Base-by-base conservation (phyloP, 495 filamentous ascomycete species). In the Xylaria scruposa region DNA sequence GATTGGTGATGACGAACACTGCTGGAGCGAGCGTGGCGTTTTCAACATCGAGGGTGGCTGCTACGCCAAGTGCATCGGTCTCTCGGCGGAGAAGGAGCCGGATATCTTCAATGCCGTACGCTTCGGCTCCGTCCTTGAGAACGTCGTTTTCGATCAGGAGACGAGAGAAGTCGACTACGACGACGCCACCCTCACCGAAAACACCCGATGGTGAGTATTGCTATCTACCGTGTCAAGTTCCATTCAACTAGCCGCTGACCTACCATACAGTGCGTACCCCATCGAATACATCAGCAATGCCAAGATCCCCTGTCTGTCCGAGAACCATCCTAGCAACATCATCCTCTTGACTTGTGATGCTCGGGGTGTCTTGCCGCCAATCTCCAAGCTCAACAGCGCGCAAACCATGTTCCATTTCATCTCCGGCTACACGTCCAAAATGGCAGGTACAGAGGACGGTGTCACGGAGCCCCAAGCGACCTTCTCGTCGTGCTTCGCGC, bases 371-470 rank as follows among this genome's bases (percentile, higher is more conserved):
- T 91, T 99, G 40, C 96, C 96, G 53, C 97, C 97, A 51, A 98
- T 99, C 85, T 97, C 94, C 76, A 99, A 98, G 88, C 91, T 99
- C 79, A 92, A 91, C 87, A 89, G 91, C 76, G 93, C 94, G 78
- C 96, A 99, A 85, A 97, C 93, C 79, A 98, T 99, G 95, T 99
- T 98, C 90, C 96, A 99, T 89, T 99, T 99, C 89, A 99, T 99
- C 83, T 96, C 92, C 24, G 96, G 96, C 78, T 99, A 99, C 88
- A 99, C 96, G 68, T 98, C 97, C 78, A 99, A 99, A 91, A 98
- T 99, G 97, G 97, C 95, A 72, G 96, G 96, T 78, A 99, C 96
- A 59, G 96, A 99, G 85, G 93, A 98, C 66, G 96, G 96, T 81
- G 90, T 99, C 66, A 93, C 92, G 19, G 96, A 99, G 86, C 96